Percentiles rank a stretch among this genome's conserved stretches.
Conservation (phyloP, 2,329 filamentous ascomycete species). For the Macrophomina pseudophaseolina region DNA sequence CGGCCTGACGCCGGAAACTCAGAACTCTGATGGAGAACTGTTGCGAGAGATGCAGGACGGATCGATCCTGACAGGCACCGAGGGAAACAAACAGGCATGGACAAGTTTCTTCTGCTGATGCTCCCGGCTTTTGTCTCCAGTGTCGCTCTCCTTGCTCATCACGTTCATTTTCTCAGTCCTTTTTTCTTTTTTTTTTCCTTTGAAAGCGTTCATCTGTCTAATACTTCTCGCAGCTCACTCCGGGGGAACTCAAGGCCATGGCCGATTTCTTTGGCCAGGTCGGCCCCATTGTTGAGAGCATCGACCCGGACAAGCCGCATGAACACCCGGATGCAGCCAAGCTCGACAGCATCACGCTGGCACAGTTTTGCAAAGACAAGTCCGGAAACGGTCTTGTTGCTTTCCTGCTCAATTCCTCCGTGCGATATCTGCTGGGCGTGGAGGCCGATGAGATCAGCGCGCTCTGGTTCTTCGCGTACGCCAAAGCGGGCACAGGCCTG, state of each 20-base stretch:
- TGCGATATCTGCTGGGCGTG: constrained; percentile 14
- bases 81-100: constrained; percentile 16
- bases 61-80: background rate
- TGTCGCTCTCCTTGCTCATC: background rate
- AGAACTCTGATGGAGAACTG: constrained; percentile 53
- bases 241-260: constrained; percentile 15
- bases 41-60: constrained; percentile 13
- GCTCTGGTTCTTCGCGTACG: constrained; percentile 16
- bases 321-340: background rate
- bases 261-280: background rate
- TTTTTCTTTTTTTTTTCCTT: background rate
- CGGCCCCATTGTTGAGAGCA: background rate
- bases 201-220: background rate
- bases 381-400: background rate
- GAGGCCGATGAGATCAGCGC: constrained; percentile 13
- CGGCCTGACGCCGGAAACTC: constrained; percentile 52
- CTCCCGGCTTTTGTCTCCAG: background rate
- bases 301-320: constrained; percentile 2
- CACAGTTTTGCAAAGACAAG: constrained; percentile 7
- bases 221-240: background rate
- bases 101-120: background rate
- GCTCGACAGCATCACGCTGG: constrained; percentile 15
- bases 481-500: constrained; percentile 15
- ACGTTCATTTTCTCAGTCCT: background rate
- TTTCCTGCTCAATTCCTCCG: background rate